Conservation (phyloP, 2,329 filamentous ascomycete genomes). For the Cladophialophora yegresii region DNA sequence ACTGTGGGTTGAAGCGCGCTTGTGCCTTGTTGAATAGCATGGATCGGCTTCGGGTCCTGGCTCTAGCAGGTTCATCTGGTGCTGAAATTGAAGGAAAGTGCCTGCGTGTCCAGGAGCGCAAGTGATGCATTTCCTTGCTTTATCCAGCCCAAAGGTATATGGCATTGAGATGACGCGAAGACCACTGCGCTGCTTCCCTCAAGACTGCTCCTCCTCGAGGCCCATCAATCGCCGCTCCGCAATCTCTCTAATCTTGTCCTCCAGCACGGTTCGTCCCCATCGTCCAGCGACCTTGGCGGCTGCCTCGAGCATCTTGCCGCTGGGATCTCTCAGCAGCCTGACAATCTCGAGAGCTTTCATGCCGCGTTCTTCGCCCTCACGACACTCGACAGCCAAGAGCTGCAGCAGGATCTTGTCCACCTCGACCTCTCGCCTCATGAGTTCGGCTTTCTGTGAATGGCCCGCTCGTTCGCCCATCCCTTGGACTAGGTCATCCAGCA, state of each 20-base stretch:
- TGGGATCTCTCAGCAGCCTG: constrained; percentile 76
- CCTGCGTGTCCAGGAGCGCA: no score
- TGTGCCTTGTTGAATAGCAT: no score
- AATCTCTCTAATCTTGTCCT: constrained; percentile 86
- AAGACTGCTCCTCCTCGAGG: constrained; percentile 48
- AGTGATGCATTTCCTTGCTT: no score
- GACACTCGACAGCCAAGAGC: constrained; percentile 84
- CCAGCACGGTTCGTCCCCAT: constrained; percentile 76
- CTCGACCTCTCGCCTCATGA: constrained; percentile 74
- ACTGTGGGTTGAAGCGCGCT: no score
- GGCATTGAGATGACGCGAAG: no score
- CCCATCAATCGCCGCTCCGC: constrained; percentile 70
- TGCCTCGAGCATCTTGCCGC: constrained; percentile 86
- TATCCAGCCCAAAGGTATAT: no score
- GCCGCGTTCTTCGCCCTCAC: constrained; percentile 86
- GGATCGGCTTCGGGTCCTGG: no score
- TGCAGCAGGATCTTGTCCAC: constrained; percentile 89
- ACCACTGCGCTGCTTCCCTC: background rate
- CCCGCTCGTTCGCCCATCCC: constrained; percentile 58
- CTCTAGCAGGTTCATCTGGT: no score
- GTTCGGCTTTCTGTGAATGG: constrained; percentile 64
- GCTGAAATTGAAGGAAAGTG: no score
- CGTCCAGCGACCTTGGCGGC: constrained; percentile 85
- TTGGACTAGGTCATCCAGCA: constrained; percentile 73
- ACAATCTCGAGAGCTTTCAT: constrained; percentile 96